Base-by-base conservation (phyloP, 768 basidiomycete genomes). In the Trametes punicea region DNA sequence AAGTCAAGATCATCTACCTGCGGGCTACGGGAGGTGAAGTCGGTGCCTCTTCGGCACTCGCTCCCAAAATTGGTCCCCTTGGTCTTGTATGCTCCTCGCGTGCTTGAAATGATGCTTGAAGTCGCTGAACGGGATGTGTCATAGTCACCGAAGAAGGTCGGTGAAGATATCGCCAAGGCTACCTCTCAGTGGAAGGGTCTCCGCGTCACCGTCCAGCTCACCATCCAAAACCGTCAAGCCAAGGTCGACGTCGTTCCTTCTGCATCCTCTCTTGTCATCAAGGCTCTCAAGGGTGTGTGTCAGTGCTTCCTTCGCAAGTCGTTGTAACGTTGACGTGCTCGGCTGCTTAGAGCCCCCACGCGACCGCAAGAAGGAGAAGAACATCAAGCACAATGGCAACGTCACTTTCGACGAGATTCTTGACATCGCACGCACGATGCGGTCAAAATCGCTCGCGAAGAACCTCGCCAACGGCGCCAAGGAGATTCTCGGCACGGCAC, bases 281-380 rank as follows among this genome's bases (percentile, higher is more conserved):
- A 84, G 69, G 96, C 97, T 62, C 88, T 99, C 71, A 99, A 99
- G 79, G 94, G 93, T 95, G 59, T 62, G 80, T 74, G 16, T 18
- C 2, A n/a, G n/a, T n/a, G n/a, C n/a, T 16, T n/a, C n/a, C 25
- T n/a, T 3, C n/a, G n/a, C 3, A 9, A 8, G 26, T 16, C 5
- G 15, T 16, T 46, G n/a, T 25, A 15, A 26, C 42, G 23, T n/a
- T 36, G 42, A 27, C 42, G 7, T 15, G 5, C 42, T 20, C 23
- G 42, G 13, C 50, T 40, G 18, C 52, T 4, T 71, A 96, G 96
- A 98, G 81, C 94, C 97, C 62, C 93, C 94, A 65, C 93, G 97
- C 69, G 97, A 99, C 78, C 88, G 97, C 63, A 99, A 99, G 77
- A 99, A 99, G 86, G 96, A 99, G 84, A 99, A 99, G 83, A 99